Evolutionary conservation across 768 basidiomycete genomes (phyloP).

Genomic region (Paxillus involutus): DNA sequence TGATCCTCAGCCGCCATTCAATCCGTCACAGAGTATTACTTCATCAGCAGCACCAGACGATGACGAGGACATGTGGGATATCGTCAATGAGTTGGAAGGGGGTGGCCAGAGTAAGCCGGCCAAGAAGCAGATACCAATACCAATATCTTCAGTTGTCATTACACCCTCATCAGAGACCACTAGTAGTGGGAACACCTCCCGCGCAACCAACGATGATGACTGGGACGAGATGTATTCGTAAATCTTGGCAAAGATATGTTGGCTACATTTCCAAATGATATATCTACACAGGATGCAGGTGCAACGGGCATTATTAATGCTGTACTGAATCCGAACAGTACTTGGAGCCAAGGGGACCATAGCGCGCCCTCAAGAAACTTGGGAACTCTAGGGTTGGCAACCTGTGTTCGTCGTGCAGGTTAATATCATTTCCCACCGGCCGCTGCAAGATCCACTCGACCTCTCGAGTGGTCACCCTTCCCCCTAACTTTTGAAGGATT

Average conservation of each 20-base stretch:
- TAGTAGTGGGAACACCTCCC: slow-evolving; percentile 8
- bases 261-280: background rate
- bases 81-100: slow-evolving; percentile 56
- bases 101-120: slow-evolving; percentile 6
- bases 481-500: too few species aligned
- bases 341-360: too few species aligned
- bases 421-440: too few species aligned
- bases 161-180: slow-evolving; percentile 11
- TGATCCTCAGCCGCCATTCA: slow-evolving; percentile 2
- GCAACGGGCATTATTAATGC: too few species aligned
- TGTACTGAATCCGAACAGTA: too few species aligned
- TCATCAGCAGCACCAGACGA: slow-evolving; percentile 28
- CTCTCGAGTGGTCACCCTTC: too few species aligned
- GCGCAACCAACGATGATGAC: slow-evolving; percentile 47
- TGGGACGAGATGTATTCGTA: slow-evolving; percentile 68
- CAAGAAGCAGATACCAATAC: slow-evolving; percentile 20
- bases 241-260: background rate
- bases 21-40: slow-evolving; percentile 4
- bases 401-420: too few species aligned
- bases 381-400: too few species aligned
- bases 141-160: slow-evolving; percentile 24
- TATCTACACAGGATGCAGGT: too few species aligned
- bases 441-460: too few species aligned
- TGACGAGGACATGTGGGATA: slow-evolving; percentile 75
- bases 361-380: too few species aligned